A percentile compares a stretch with the other conserved stretches of the same genome.
phyloP scores from a whole-genome alignment of 2,329 filamentous ascomycete species.

The Mariannaea sp. region DNA sequence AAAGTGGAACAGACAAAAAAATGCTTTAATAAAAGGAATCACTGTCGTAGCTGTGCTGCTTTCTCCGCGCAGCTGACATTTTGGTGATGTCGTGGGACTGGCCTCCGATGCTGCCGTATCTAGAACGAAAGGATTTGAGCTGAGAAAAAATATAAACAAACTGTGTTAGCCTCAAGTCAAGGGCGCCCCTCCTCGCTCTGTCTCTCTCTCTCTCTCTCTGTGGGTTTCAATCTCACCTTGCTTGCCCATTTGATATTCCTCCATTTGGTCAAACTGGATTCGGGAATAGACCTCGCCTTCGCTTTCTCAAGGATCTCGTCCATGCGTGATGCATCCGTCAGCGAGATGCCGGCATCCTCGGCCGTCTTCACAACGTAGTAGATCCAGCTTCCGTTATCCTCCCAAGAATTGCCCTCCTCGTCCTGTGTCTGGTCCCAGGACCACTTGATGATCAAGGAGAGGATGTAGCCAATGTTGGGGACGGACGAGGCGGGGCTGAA shows the following conservation, averaged over 20 bases:
- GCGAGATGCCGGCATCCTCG: constrained; percentile 15
- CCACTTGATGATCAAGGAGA: constrained; percentile 24
- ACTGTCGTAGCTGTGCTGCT: not conserved
- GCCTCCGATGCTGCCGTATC: not conserved
- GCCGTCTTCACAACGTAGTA: constrained; percentile 24
- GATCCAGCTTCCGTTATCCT: constrained; percentile 20
- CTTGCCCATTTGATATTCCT: constrained; percentile 5
- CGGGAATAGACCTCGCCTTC: not conserved
- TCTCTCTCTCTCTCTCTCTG: too few relatives aligned
- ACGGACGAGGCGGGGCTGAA: constrained; percentile 25
- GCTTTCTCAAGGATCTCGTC: constrained; percentile 5
- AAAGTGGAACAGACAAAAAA: too few relatives aligned
- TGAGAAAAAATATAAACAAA: too few relatives aligned
- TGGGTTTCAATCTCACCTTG: not conserved
- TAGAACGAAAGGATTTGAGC: not conserved
- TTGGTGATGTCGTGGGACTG: not conserved
- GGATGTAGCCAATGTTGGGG: constrained; percentile 22
- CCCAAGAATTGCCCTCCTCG: not conserved
- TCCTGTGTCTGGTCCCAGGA: not conserved
- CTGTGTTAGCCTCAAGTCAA: too few relatives aligned
- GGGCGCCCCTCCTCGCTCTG: too few relatives aligned
- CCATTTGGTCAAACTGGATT: not conserved
- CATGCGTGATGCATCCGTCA: constrained; percentile 1
- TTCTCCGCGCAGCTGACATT: not conserved
- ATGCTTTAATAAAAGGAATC: not conserved